Evolutionary conservation across 2,329 filamentous ascomycete genomes (phyloP), one percentile per base, ranked within the genome.

Genomic region (Pseudogymnoascus sp.): DNA sequence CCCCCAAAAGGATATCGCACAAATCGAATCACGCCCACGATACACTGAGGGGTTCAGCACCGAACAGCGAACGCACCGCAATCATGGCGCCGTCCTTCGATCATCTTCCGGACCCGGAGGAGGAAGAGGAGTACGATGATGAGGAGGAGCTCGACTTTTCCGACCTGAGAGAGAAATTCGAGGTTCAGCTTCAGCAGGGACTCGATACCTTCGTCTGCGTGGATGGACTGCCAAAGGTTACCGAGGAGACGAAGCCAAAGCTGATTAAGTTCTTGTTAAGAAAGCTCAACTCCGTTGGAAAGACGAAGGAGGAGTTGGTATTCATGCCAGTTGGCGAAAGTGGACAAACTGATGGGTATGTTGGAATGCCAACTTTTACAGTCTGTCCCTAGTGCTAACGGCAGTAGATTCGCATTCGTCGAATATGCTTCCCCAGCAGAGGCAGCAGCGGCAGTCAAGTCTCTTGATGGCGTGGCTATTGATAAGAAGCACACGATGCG

Each of bases 121-220:
- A 93, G 77, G 85, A 89, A 73, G 85, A 88, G 69, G 91, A 95
- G 73, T 89, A 93, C 75, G 89, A 89, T 75, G 93, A 96, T 75
- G 89, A 95, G 78, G 89, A 93, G 74, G 92, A 97, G 76, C 89
- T 98, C 77, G 93, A 98, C 76, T 91, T 96, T 76, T 93, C 91
- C 71, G 93, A 99, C 79, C 84, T 99, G 70, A 86, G 88, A 76
- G 93, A 96, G 77, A 91, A 96, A 78, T 97, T 93, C 76, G 92
- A 98, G 79, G 93, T 98, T 67, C 91, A 93, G 75, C 83, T 98
- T 68, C 95, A 99, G 77, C 91, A 96, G 77, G 95, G 95, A 64
- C 89, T 97, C 72, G 95, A 99, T 76, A 89, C 92, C 68, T 99
- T 99, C 74, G 90, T 99, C 68, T 93, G 98, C 66, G 85, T 98